Evolutionary conservation across 495 filamentous ascomycete species (phyloP), one percentile per base, ranked within the genome.

Genomic region (Penicillium paxilli): DNA sequence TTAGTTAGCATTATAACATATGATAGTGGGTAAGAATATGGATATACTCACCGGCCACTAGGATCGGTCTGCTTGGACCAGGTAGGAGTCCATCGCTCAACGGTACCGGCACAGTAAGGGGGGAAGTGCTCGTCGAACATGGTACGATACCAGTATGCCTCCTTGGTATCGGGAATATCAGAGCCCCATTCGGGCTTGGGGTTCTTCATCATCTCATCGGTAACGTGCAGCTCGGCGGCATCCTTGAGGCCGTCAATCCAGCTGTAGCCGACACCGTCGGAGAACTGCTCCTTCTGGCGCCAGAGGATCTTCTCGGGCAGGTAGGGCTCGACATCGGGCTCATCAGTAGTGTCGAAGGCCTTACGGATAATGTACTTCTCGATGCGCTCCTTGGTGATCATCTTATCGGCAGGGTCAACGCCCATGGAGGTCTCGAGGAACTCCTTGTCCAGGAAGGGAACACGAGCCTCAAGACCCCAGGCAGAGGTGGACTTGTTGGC

Each of bases 61-160:
- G 94, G 94, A 69, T 98, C 94, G 16, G 83, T 89, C 83, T 96
- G 91, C 65, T 97, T 91, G 23, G 88, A 91, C 94, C 94, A 98
- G 21, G 87, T 98, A n/a, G 94, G 94, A 44, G 87, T 92, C 94
- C 94, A 98, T 54, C 95, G 82, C 89, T 90, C 89, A 37, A 98
- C 94, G 30, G 95, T 98, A 19, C 80, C 83, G 22, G 95, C 94
- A 71, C 92, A 96, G 64, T 88, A 86, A 21, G 86, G 77, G 33
- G 95, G 95, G 83, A 98, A 98, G 72, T 91, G 92, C 80, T 98
- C 94, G 69, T 98, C 94, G 68, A 98, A 98, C 91, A 98, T 98
- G 63, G 67, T 75, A 58, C 94, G 87, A 78, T 98, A 98, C 95
- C 94, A 98, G 79, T 97, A 96, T 16, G 92, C 92, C 77, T 98